Evolutionary conservation across 2,329 filamentous ascomycete genomes (phyloP), one percentile per base, ranked within the genome.

Genomic region (Hymenoscyphus albidus): DNA sequence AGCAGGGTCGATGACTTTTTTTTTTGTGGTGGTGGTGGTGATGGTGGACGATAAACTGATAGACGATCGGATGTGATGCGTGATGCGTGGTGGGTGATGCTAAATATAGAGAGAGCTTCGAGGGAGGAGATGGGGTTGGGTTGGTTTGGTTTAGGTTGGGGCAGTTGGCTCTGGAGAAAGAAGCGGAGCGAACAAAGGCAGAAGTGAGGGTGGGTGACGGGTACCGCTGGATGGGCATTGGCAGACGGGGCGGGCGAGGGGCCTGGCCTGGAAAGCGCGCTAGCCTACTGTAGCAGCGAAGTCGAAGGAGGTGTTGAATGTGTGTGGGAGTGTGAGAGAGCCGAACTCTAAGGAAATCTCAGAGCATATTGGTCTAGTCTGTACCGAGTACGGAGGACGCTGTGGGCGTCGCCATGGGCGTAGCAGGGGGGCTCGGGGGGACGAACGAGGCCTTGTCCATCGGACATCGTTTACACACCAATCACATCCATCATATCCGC

Each of bases 41-140:
- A 42, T 58, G 56, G 59, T 35, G 67, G 58, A 63, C 64, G 69
- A 71, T 70, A 71, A 67, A 70, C 67, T 66, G 70, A 72, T 72
- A 70, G 69, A 70, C 67, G 67, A 69, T 69, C 22, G 59, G 64
- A 56, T 42, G 27, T 55, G 31, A 69, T 27, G 27, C 27, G 27
- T 27, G 27, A 27, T 27, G 27, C 27, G 27, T 27, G 27, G 27
- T 27, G 27, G 27, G 27, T 27, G 27, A 27, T 72, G 70, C 69
- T 71, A 70, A 72, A 72, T 72, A 72, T 71, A 71, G 68, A 71
- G 70, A 69, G 64, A 42, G 65, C 65, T 63, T 62, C 61, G 63
- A 54, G 35, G 35, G 35, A 35, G 5, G 9, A 35, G 64, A 64
- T 60, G 64, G 42, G 56, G 44, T 32, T 51, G 39, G 38, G 59